A percentile compares a stretch with the other conserved stretches of the same genome.
Conservation (phyloP, 2,329 filamentous ascomycete species). For the Byssochlamys sp. region DNA sequence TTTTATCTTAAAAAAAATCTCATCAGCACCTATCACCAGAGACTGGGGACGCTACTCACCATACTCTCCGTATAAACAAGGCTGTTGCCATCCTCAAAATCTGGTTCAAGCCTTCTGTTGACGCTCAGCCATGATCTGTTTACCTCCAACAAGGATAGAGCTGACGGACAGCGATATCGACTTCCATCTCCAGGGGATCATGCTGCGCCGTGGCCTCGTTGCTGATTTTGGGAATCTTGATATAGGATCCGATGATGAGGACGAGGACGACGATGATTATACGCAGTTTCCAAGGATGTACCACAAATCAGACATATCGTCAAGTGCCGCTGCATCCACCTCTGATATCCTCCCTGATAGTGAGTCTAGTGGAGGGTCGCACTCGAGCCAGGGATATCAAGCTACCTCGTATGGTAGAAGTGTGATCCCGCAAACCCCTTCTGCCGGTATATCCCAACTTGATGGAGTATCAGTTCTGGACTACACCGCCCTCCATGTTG, state of each 20-base stretch:
- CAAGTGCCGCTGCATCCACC: neutral
- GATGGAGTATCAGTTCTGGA: neutral
- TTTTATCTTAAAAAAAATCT: neutral
- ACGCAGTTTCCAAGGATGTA: neutral
- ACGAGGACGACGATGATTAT: neutral
- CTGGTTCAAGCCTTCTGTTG: neutral
- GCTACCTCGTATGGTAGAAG: neutral
- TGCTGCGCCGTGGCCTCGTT: slow-evolving; percentile 9
- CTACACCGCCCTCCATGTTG: neutral
- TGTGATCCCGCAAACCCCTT: neutral
- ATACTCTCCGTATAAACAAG: neutral
- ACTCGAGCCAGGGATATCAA: neutral
- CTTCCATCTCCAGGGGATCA: slow-evolving; percentile 17
- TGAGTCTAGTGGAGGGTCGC: neutral
- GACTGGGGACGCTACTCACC: neutral
- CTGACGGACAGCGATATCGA: slow-evolving; percentile 25
- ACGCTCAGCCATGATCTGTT: slow-evolving; percentile 22
- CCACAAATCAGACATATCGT: slow-evolving; percentile 1
- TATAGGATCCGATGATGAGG: slow-evolving; percentile 3
- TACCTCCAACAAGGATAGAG: slow-evolving; percentile 22
- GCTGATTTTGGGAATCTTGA: slow-evolving; percentile 10
- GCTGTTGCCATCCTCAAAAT: neutral
- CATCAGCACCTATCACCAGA: neutral
- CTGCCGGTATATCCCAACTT: neutral
- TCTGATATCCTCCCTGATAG: neutral